Evolutionary conservation across 2,329 filamentous ascomycete species (phyloP), one percentile per base, ranked within the genome.

Genomic region (Alternaria consortialis): DNA sequence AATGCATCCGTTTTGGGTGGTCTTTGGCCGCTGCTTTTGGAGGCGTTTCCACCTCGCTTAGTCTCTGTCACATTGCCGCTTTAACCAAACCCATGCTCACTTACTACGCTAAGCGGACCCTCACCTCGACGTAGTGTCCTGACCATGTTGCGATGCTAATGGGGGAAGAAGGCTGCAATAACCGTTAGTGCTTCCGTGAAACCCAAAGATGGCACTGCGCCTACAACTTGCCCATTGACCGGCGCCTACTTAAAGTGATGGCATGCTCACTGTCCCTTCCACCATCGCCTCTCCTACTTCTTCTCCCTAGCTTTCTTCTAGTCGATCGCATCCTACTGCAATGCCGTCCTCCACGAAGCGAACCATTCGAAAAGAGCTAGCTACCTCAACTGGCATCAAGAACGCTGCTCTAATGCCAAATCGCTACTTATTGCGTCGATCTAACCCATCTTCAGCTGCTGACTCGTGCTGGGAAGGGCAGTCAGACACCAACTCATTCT

Each of bases 181-280:
- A 27, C 29, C 43, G 27, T 39, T 13, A 54, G 44, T 31, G 52
- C 57, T 34, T 47, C 37, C 4, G 17, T 25, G 17, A 37, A 59
- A 54, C 51, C 34, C 12, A 59, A 54, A 36, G 37, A 54, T 60
- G 17, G 51, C 31, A 42, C 57, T 20, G 13, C 56, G 29, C 43
- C 3, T 55, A 60, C 31, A 39, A 27, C 34, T 59, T 54, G 50
- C 52, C 52, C 39, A 27, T 46, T 9, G 51, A 6, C 51, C 31
- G 25, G 60, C 51, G 44, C 55, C 39, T 62, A 62, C 60, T 62
- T 62, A 55, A 34, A 43, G 46, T 55, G 32, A 62, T 62, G 40
- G 60, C 27, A 58, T 58, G 40, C 51, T 31, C 46, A 50, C 51
- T 37, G n/a, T 62, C 55, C 23, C 25, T 36, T 39, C 36, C 34